Conservation (phyloP, 2,329 filamentous ascomycete genomes). For the Lecanosticta acicola region DNA sequence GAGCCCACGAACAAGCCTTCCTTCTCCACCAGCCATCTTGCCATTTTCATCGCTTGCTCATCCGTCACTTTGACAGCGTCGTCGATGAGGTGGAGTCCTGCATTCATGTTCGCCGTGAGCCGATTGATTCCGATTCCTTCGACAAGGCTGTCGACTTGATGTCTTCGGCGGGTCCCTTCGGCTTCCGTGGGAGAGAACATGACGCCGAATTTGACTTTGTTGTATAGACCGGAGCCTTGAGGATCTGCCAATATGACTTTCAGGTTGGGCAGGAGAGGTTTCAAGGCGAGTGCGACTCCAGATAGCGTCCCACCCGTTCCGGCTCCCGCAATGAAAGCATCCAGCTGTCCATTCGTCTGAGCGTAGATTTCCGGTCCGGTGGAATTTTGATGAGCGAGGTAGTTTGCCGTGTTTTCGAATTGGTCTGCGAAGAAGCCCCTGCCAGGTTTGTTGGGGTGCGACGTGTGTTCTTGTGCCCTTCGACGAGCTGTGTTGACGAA, state of each 20-base stretch:
- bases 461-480: conserved; percentile 69
- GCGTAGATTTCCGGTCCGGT: conserved; percentile 86
- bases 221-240: conserved; percentile 87
- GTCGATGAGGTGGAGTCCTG: conserved; percentile 77
- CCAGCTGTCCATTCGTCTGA: conserved; percentile 68
- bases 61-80: conserved; percentile 87
- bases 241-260: conserved; percentile 84
- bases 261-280: conserved; percentile 60
- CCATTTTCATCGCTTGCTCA: conserved; percentile 85
- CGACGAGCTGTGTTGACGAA: conserved; percentile 87
- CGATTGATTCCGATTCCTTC: conserved; percentile 95
- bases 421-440: conserved; percentile 92
- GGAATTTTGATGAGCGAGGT: conserved; percentile 69
- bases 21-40: conserved; percentile 90
- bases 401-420: conserved; percentile 89
- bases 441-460: conserved; percentile 53
- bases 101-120: conserved; percentile 88
- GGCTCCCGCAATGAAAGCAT: conserved; percentile 88
- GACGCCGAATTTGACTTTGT: conserved; percentile 85
- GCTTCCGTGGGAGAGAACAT: conserved; percentile 88
- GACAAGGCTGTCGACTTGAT: conserved; percentile 92
- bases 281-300: conserved; percentile 77
- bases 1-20: conserved; percentile 94
- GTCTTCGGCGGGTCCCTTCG: conserved; percentile 81
- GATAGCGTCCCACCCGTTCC: conserved; percentile 92